Evolutionary conservation across 352 stramenopile genomes (phyloP), one percentile per base, ranked within the genome.

Genomic region (Globisporangium emineosum): DNA sequence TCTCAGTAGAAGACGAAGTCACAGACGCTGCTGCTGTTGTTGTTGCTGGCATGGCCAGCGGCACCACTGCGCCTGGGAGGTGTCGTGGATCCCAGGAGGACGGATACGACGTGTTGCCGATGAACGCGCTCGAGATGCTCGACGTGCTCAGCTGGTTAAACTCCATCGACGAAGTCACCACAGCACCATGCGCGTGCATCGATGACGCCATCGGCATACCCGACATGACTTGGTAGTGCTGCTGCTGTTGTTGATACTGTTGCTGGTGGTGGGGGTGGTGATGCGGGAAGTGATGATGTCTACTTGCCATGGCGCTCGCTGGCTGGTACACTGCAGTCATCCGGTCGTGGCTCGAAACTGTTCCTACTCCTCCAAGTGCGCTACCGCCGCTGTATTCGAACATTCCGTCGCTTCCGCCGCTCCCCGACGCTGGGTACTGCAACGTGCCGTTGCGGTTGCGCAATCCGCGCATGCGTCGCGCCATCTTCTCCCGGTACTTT

Each of bases 121-220:
- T 60, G 62, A 78, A 81, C 5, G 74, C 74, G 59, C 65, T 78
- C n/a, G 67, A 77, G 50, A 74, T 79, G 37, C 65, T 78, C 51
- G 72, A 73, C 50, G 71, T 68, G 52, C 66, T 82, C 9, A 79
- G 68, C 29, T 79, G 66, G 52, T 62, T 72, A 57, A 85, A 82
- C 45, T 77, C 74, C 21, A 68, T 60, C 21, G 66, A 77, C 49
- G 70, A 60, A 17, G 60, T 27, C 19, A 35, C 50, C 25, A 42
- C 33, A 13, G 45, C 23, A 1, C 19, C 33, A n/a, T 52, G 23
- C 5, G 59, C 4, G n/a, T 60, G 60, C 25, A 40, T 45, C 15
- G 53, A 25, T 2, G 27, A 5, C 17, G 25, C n/a, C 35, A 60
- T 51, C 21, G 32, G 6, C 60, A 66, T 59, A 10, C 10, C 43